Base-by-base conservation (phyloP, 169 alveolate species). In the Hepatocystis sp. region DNA sequence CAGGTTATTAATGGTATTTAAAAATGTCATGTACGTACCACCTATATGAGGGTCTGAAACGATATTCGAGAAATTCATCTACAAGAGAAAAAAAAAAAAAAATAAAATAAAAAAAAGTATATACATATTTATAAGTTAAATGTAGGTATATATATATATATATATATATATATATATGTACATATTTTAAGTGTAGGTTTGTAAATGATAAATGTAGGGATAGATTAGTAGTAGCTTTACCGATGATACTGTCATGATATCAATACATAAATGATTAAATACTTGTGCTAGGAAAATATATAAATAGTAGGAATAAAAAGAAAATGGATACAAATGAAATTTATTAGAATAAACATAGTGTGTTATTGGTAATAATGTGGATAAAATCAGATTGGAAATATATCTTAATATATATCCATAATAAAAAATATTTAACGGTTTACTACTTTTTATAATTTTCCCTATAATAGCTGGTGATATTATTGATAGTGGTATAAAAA, bases 21-120 rank as follows among this genome's bases (percentile, higher is more conserved):
- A 91, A 30, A 94, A 91, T 23, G 97, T 91, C 94, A 94, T 91
- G 90, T 94, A 94, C 30, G 96, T 93, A 30, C 96, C 96, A 10
- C 96, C 97, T 21, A 91, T 85, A 52, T 91, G 81, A 17, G 95
- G 95, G 67, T 94, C 97, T 23, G 97, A 81, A 40, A 93, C 91
- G 52, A 88, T 40, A 60, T 91, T 92, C 34, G 91, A 93, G 52
- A 91, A 84, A 3, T 94, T 90, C 86, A 93, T 91, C 66, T 90
- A 68, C 27, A 91, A 39, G 51, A 11, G 61, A 44, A 5, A 71
- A 71, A 32, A 66, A 23, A 30, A 81, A 42, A 52, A 52, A 52
- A 42, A 90, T 63, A 42, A 68, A 32, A 30, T 19, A 11, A 42
- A 88, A 30, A 36, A 55, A 61, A 2, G 46, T 81, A 56, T 49